phyloP scores from a whole-genome alignment of 2,329 filamentous ascomycete species.

The Pyricularia grisea region DNA sequence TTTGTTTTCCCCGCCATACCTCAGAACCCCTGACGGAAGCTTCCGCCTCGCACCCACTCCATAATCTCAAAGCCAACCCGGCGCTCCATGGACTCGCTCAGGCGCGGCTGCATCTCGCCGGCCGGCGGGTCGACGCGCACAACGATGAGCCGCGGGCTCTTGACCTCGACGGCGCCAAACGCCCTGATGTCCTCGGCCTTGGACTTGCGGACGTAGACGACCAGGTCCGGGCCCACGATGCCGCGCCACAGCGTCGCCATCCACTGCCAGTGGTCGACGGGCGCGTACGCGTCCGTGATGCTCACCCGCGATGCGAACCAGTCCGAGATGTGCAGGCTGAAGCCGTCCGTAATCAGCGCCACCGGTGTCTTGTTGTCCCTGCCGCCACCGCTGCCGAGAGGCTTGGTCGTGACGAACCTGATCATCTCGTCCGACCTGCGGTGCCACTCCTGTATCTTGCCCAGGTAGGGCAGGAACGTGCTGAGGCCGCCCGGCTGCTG shows the following conservation, averaged over 20 bases:
- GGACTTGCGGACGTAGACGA: constrained; percentile 50
- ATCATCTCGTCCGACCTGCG: constrained; percentile 63
- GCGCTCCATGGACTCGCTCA: constrained; percentile 63
- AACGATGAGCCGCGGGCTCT: constrained; percentile 42
- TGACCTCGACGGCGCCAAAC: constrained; percentile 46
- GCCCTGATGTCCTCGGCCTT: constrained; percentile 11
- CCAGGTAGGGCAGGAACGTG: constrained; percentile 51
- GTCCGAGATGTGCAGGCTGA: constrained; percentile 72
- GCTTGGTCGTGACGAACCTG: constrained; percentile 29
- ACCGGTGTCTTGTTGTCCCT: constrained; percentile 38
- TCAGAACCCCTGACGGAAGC: constrained; percentile 18
- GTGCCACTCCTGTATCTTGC: constrained; percentile 66
- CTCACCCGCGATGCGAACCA: constrained; percentile 63
- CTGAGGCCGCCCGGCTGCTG: constrained; percentile 20
- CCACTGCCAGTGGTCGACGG: constrained; percentile 96
- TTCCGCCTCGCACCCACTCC: constrained; percentile 58
- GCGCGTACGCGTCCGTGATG: constrained; percentile 67
- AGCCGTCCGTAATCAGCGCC: constrained; percentile 66
- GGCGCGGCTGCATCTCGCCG: constrained; percentile 4
- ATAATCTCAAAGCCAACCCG: constrained; percentile 79
- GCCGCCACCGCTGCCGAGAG: not conserved
- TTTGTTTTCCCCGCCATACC: not conserved
- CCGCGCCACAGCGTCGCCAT: constrained; percentile 90
- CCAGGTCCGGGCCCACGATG: constrained; percentile 71
- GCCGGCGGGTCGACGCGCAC: constrained; percentile 31